Percentiles rank a stretch among this genome's conserved stretches.
These are phyloP conservation scores for Phytophthora agathidicida DNA, from an alignment of 352 stramenopile species.

Conservation along the genomic window DNA sequence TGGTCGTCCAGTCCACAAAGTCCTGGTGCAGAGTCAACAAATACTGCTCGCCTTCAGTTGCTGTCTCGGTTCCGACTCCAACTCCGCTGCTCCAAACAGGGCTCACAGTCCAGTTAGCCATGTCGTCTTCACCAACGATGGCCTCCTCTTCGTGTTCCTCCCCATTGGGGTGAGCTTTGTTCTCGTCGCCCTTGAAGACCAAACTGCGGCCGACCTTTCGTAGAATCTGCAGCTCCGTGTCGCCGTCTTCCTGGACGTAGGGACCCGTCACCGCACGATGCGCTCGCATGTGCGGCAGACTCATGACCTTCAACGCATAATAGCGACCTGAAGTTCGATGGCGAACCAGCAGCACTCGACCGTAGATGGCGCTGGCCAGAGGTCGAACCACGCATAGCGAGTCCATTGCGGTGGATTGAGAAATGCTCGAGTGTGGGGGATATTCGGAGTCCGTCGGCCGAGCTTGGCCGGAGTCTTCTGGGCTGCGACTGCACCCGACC, in stretches of 20 bases:
- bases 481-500: conserved; percentile 9
- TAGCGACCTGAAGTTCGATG: conserved; percentile 34
- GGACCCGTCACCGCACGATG: conserved; percentile 48
- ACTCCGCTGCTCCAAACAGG: conserved; percentile 31
- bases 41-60: conserved; percentile 32
- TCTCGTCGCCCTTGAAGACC: conserved; percentile 7
- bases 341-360: conserved; percentile 49
- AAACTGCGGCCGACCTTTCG: conserved; percentile 42
- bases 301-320: conserved; percentile 76
- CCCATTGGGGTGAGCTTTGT: not conserved
- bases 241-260: conserved; percentile 50
- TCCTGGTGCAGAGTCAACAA: conserved; percentile 55
- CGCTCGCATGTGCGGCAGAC: conserved; percentile 53
- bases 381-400: conserved; percentile 47
- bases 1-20: conserved; percentile 51
- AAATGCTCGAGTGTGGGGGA: conserved; percentile 19
- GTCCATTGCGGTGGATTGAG: conserved; percentile 41
- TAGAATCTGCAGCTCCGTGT: conserved; percentile 49
- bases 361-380: conserved; percentile 62
- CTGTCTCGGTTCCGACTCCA: not conserved
- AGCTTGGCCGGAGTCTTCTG: no score
- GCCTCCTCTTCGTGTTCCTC: conserved; percentile 1
- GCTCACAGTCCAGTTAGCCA: conserved; percentile 33
- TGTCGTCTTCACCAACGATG: not conserved
- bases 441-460: conserved; percentile 15